A percentile compares a stretch with the other conserved stretches of the same genome.
These are phyloP conservation scores for Colletotrichum theobromicola DNA, from an alignment of 2,329 filamentous ascomycete genomes.

Conservation along the genomic window DNA sequence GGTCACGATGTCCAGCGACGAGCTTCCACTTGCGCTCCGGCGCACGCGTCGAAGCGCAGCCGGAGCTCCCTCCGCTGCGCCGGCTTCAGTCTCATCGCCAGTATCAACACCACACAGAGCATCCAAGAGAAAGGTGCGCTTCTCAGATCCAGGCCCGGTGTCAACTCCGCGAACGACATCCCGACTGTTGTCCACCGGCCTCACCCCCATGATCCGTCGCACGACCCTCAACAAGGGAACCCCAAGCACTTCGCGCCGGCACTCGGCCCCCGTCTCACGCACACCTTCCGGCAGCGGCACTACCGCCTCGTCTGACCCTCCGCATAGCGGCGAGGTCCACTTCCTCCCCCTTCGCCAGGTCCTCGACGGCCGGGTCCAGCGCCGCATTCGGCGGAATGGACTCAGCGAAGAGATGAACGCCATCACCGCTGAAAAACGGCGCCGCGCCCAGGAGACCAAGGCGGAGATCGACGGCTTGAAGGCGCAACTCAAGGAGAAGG, in stretches of 20 bases:
- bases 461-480: constrained; percentile 56
- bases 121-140: constrained; percentile 57
- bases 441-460: constrained; percentile 40
- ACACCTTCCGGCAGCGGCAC: constrained; percentile 23
- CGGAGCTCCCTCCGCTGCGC: neutral
- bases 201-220: constrained; percentile 64
- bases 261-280: constrained; percentile 44
- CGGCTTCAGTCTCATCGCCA: neutral
- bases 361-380: constrained; percentile 61
- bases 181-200: constrained; percentile 47
- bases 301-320: constrained; percentile 10
- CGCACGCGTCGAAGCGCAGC: constrained; percentile 51
- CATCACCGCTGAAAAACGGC: constrained; percentile 52
- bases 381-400: constrained; percentile 60
- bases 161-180: constrained; percentile 24
- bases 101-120: constrained; percentile 25
- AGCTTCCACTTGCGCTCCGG: constrained; percentile 61
- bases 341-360: constrained; percentile 60
- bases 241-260: constrained; percentile 46
- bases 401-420: constrained; percentile 64
- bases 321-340: constrained; percentile 42
- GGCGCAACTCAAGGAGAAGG: constrained; percentile 52
- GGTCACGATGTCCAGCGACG: constrained; percentile 39
- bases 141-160: constrained; percentile 60
- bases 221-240: constrained; percentile 43